These are phyloP conservation scores for Rhododendron williamsianum DNA, from an alignment of 148 eudicot genomes.

Conservation along the genomic window DNA sequence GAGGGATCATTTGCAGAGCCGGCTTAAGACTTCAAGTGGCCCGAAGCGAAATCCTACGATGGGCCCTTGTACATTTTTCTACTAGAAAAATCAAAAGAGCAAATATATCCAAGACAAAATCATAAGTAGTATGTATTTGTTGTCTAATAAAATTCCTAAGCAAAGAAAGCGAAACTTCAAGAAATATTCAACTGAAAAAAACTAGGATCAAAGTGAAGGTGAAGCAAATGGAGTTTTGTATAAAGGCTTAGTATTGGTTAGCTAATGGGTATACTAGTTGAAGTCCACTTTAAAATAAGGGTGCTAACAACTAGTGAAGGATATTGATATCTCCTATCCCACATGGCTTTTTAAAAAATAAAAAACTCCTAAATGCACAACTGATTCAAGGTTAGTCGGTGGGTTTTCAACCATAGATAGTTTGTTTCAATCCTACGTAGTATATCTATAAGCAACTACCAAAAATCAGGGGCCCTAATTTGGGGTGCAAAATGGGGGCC, in stretches of 20 bases:
- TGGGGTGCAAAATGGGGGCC: not conserved
- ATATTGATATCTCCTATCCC: not conserved
- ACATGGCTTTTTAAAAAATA: not conserved
- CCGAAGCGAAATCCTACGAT: not conserved
- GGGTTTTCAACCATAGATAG: not conserved
- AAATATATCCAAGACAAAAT: not conserved
- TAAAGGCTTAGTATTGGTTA: not conserved
- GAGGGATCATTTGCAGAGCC: not conserved
- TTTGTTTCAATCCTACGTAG: not conserved
- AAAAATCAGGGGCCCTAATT: not conserved
- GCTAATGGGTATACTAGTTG: not conserved
- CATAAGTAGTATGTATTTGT: not conserved
- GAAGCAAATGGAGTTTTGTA: not conserved
- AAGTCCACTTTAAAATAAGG: not conserved
- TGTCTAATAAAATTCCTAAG: not conserved
- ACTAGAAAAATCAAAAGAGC: not conserved
- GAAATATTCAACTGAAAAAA: not conserved
- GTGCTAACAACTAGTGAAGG: not conserved
- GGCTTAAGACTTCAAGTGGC: not conserved
- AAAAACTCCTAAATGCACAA: not conserved
- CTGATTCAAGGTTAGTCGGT: not conserved
- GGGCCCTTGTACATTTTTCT: not conserved
- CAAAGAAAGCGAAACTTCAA: not conserved
- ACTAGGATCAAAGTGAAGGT: not conserved
- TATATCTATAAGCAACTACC: not conserved